These are phyloP conservation scores for Penicillium chermesinum DNA, from an alignment of 495 filamentous ascomycete species.

Conservation along the genomic window DNA sequence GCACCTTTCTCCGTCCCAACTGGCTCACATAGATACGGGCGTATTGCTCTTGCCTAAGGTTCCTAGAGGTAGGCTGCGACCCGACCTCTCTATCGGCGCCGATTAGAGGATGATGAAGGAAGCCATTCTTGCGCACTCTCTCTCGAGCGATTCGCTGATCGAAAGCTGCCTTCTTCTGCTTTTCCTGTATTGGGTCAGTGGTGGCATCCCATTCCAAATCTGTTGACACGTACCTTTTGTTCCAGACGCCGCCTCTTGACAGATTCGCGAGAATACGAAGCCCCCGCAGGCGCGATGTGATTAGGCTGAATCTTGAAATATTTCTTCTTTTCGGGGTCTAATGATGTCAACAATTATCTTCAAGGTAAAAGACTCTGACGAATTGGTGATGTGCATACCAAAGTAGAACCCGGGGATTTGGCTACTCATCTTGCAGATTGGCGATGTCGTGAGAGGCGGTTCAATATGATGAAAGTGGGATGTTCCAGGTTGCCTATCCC, in stretches of 20 bases:
- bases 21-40: slow-evolving; percentile 32
- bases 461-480: too few species aligned
- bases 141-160: slow-evolving; percentile 28
- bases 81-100: slow-evolving; percentile 28
- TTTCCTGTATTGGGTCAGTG: slow-evolving; percentile 17
- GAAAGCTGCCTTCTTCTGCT: slow-evolving; percentile 23
- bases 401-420: slow-evolving; percentile 47
- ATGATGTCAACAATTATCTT: background rate
- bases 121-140: slow-evolving; percentile 28
- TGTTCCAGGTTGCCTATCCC: too few species aligned
- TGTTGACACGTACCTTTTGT: slow-evolving; percentile 25
- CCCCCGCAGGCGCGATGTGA: slow-evolving; percentile 39
- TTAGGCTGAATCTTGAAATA: slow-evolving; percentile 53
- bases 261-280: slow-evolving; percentile 44
- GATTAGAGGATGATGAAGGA: slow-evolving; percentile 26
- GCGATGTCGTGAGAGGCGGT: background rate
- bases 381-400: slow-evolving; percentile 20
- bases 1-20: slow-evolving; percentile 26
- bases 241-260: slow-evolving; percentile 39
- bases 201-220: background rate
- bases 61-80: slow-evolving; percentile 6
- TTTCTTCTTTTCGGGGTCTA: slow-evolving; percentile 52
- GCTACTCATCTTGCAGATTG: slow-evolving; percentile 1
- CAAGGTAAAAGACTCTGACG: too few species aligned
- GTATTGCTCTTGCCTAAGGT: slow-evolving; percentile 21